A percentile compares a stretch with the other conserved stretches of the same genome.
phyloP scores from a whole-genome alignment of 495 filamentous ascomycete species.

The Xylaria sp. region DNA sequence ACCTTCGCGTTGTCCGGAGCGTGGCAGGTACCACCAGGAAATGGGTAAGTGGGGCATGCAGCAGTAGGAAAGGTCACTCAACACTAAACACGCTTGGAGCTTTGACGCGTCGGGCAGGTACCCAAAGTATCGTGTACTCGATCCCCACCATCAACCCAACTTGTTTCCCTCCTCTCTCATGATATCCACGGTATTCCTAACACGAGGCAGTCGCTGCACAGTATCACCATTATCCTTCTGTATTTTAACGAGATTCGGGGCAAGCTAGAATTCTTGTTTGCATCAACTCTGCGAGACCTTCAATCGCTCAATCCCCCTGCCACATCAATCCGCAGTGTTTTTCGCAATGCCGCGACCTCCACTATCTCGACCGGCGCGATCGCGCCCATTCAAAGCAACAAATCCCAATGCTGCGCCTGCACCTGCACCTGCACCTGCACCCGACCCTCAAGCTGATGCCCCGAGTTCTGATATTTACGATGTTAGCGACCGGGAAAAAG shows the following conservation, averaged over 20 bases:
- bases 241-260: neutral
- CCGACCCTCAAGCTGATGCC: slow-evolving; percentile 17
- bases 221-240: neutral
- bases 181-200: slow-evolving; percentile 8
- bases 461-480: slow-evolving; percentile 51
- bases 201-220: slow-evolving; percentile 2
- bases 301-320: slow-evolving; percentile 1
- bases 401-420: slow-evolving; percentile 13
- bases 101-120: slow-evolving; percentile 21
- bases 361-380: slow-evolving; percentile 46
- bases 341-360: slow-evolving; percentile 52
- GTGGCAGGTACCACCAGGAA: neutral
- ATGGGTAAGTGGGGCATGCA: slow-evolving; percentile 2
- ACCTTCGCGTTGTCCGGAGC: no score
- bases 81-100: slow-evolving; percentile 24
- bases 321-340: neutral
- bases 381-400: slow-evolving; percentile 40
- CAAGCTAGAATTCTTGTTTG: neutral
- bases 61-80: slow-evolving; percentile 33
- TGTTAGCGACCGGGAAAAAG: slow-evolving; percentile 54
- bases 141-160: slow-evolving; percentile 23
- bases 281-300: neutral
- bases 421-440: slow-evolving; percentile 27
- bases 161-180: slow-evolving; percentile 10
- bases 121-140: slow-evolving; percentile 2